These are phyloP conservation scores for Aspergillus egyptiacus DNA, from an alignment of 495 filamentous ascomycete species.

Conservation along the genomic window DNA sequence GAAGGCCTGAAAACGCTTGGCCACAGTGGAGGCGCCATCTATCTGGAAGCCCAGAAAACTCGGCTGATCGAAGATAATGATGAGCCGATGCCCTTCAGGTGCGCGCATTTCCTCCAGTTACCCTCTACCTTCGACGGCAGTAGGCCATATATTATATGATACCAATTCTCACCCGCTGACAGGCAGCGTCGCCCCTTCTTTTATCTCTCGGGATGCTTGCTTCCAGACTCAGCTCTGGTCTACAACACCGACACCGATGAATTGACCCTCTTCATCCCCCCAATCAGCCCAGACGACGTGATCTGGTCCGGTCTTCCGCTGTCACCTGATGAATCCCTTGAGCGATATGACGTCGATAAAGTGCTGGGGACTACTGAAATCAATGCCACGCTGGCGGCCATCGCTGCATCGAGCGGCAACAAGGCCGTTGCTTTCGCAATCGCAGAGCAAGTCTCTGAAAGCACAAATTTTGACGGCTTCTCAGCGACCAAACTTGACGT, in stretches of 20 bases:
- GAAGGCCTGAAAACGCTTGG: constrained; percentile 53
- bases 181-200: constrained; percentile 87
- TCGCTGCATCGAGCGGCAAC: constrained; percentile 37
- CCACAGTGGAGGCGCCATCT: constrained; percentile 49
- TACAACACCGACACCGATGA: constrained; percentile 69
- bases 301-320: constrained; percentile 93
- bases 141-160: neutral
- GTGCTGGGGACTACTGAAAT: constrained; percentile 65
- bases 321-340: constrained; percentile 62
- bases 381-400: constrained; percentile 52
- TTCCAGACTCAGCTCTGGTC: constrained; percentile 74
- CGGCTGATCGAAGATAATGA: constrained; percentile 79
- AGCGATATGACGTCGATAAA: constrained; percentile 76
- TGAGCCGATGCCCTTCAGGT: constrained; percentile 71
- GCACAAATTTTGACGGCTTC: constrained; percentile 59
- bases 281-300: constrained; percentile 80
- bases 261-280: constrained; percentile 88
- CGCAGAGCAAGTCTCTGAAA: constrained; percentile 59
- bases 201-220: constrained; percentile 83
- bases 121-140: no score
- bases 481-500: constrained; percentile 52
- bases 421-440: constrained; percentile 63
- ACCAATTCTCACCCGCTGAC: neutral
- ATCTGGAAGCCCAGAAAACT: constrained; percentile 80
- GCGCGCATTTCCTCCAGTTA: no score